Evolutionary conservation across 1,139 yeast genomes (phyloP).

Genomic region (Kodamaea derodonti): DNA sequence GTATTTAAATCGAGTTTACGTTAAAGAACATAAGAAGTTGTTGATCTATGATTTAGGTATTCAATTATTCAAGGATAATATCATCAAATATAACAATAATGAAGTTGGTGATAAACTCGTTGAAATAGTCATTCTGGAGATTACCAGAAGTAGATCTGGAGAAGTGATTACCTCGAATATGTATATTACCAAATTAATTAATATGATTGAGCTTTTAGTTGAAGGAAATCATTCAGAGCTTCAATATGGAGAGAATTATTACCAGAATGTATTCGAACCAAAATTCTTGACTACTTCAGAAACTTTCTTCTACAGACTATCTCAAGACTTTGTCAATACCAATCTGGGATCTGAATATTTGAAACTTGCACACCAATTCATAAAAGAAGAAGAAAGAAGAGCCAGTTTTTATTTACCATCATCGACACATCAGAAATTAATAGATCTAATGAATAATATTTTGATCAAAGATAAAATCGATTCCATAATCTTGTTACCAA

Average conservation of each 20-base stretch:
- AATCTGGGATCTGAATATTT: conserved; percentile 51
- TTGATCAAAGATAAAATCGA: conserved; percentile 60
- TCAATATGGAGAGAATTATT: conserved; percentile 50
- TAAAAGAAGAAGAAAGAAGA: conserved; percentile 57
- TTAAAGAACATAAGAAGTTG: conserved; percentile 65
- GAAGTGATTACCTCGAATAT: conserved; percentile 53
- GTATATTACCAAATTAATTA: conserved; percentile 56
- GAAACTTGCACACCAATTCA: conserved; percentile 47
- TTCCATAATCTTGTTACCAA: conserved; percentile 37
- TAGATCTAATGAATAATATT: conserved; percentile 56
- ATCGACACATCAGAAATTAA: conserved; percentile 50
- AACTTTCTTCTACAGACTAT: conserved; percentile 49
- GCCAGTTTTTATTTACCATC: conserved; percentile 53
- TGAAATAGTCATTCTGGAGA: conserved; percentile 50
- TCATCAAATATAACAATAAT: conserved; percentile 38
- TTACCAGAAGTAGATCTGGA: conserved; percentile 59
- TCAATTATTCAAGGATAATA: conserved; percentile 41
- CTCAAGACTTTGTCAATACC: conserved; percentile 39
- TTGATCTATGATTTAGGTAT: conserved; percentile 75
- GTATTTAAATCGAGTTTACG: conserved; percentile 84
- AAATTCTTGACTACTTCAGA: conserved; percentile 53
- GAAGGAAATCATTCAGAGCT: conserved; percentile 36
- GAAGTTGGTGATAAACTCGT: conserved; percentile 52
- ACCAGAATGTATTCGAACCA: conserved; percentile 66
- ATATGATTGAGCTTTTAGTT: conserved; percentile 61